Percentiles rank a stretch among this genome's conserved stretches.
Evolutionary conservation across 164 flowering plant species (phyloP).

Genomic region (Annona cherimola): DNA sequence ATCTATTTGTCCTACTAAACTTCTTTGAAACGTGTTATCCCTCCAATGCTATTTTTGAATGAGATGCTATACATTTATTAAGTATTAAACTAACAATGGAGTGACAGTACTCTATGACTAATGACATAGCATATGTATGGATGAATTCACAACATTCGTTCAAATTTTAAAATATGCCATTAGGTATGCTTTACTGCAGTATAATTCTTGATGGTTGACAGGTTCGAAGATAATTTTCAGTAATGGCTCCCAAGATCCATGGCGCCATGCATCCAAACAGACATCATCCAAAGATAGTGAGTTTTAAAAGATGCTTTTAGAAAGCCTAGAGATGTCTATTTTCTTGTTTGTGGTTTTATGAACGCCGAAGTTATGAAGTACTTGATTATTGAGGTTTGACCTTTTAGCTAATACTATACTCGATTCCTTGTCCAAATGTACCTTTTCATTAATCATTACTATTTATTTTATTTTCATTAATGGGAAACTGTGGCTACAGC

Average conservation of each 20-base stretch:
- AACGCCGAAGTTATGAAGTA: no score
- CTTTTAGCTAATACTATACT: no score
- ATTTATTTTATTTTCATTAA: no score
- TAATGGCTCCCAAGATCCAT: constrained; percentile 99
- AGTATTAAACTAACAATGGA: neutral
- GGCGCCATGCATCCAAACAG: constrained; percentile 96
- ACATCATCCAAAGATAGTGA: constrained; percentile 75
- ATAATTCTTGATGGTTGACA: constrained; percentile 22
- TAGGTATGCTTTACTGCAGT: neutral
- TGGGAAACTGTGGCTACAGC: no score
- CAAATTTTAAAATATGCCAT: neutral
- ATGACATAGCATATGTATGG: neutral
- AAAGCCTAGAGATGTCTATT: neutral
- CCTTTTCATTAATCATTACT: no score
- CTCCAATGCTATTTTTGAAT: neutral
- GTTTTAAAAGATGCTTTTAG: constrained; percentile 17
- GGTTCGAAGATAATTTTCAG: constrained; percentile 87
- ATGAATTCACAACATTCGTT: neutral
- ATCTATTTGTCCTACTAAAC: no score
- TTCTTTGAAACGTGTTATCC: no score
- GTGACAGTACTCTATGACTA: neutral
- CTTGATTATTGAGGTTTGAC: no score
- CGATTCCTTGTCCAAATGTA: no score
- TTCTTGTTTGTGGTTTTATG: neutral
- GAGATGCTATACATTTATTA: neutral